Percentiles rank a stretch among this genome's conserved stretches.
Conservation (phyloP, 192 early-diverging fungal genomes). For the Umbelopsis isabellina region DNA sequence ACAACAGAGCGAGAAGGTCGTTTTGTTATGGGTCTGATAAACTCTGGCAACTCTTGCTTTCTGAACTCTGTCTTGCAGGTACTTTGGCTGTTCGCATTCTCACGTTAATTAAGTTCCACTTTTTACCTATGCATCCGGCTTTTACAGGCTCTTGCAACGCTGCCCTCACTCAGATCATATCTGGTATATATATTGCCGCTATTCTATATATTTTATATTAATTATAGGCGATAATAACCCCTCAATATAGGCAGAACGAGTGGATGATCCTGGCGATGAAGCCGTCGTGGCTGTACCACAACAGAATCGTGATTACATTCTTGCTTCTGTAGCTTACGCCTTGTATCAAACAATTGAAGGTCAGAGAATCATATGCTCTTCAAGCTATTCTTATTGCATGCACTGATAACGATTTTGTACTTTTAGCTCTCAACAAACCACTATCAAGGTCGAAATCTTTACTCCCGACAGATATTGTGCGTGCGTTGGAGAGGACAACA, state of each 20-base stretch:
- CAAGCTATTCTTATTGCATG: background rate
- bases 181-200: slow-evolving; percentile 21
- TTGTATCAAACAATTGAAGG: slow-evolving; percentile 45
- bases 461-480: slow-evolving; percentile 36
- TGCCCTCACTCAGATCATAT: slow-evolving; percentile 36
- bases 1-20: slow-evolving; percentile 36
- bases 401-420: background rate
- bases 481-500: slow-evolving; percentile 37
- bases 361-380: background rate
- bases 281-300: slow-evolving; percentile 25
- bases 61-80: slow-evolving; percentile 90
- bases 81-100: background rate
- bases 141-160: slow-evolving; percentile 40
- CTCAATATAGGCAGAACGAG: slow-evolving; percentile 38
- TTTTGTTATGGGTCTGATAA: slow-evolving; percentile 71
- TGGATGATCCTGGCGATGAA: slow-evolving; percentile 46
- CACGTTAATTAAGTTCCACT: background rate
- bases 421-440: slow-evolving; percentile 40
- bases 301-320: slow-evolving; percentile 36
- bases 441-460: slow-evolving; percentile 33
- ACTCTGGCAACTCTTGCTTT: slow-evolving; percentile 93
- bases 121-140: background rate
- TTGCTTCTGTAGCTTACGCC: slow-evolving; percentile 42
- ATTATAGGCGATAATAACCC: no score
- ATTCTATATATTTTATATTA: background rate